A percentile compares a stretch with the other conserved stretches of the same genome.
Conservation (phyloP, 2,329 filamentous ascomycete genomes). For the Fusarium subtropicale region DNA sequence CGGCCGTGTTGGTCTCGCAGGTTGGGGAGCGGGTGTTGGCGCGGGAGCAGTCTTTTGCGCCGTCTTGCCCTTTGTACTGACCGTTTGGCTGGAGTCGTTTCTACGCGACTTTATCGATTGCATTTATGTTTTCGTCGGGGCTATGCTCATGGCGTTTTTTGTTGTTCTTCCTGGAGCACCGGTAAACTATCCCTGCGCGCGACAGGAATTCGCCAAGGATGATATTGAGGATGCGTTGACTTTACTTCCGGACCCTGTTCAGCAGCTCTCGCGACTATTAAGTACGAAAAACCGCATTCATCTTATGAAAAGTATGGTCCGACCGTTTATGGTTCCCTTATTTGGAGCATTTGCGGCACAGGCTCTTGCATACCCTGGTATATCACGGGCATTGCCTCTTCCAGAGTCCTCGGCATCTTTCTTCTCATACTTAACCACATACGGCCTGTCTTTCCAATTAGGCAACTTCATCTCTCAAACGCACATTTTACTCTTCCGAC, state of each 20-base stretch:
- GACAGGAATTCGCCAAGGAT: conserved; percentile 16
- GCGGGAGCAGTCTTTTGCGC: conserved; percentile 47
- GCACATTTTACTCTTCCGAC: conserved; percentile 36
- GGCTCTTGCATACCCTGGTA: conserved; percentile 46
- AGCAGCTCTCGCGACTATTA: conserved; percentile 27
- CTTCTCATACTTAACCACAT: conserved; percentile 47
- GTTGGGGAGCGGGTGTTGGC: conserved; percentile 53
- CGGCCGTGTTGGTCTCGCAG: conserved; percentile 48
- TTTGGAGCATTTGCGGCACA: conserved; percentile 42
- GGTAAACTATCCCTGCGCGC: conserved; percentile 38
- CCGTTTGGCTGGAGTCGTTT: conserved; percentile 44
- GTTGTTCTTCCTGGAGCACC: conserved; percentile 46
- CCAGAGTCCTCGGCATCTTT: conserved; percentile 43
- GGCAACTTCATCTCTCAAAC: conserved; percentile 47
- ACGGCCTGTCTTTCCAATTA: conserved; percentile 47
- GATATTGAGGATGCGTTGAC: conserved; percentile 44
- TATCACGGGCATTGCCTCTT: conserved; percentile 46
- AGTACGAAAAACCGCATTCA: conserved; percentile 33
- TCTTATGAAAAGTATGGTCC: conserved; percentile 28
- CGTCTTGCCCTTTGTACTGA: conserved; percentile 48
- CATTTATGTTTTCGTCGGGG: conserved; percentile 44
- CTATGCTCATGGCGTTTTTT: conserved; percentile 47
- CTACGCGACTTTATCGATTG: conserved; percentile 48
- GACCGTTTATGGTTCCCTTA: conserved; percentile 47
- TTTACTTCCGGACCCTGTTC: conserved; percentile 54